Evolutionary conservation across 2,329 filamentous ascomycete genomes (phyloP), one percentile per base, ranked within the genome.

Genomic region (Alternaria viburni): DNA sequence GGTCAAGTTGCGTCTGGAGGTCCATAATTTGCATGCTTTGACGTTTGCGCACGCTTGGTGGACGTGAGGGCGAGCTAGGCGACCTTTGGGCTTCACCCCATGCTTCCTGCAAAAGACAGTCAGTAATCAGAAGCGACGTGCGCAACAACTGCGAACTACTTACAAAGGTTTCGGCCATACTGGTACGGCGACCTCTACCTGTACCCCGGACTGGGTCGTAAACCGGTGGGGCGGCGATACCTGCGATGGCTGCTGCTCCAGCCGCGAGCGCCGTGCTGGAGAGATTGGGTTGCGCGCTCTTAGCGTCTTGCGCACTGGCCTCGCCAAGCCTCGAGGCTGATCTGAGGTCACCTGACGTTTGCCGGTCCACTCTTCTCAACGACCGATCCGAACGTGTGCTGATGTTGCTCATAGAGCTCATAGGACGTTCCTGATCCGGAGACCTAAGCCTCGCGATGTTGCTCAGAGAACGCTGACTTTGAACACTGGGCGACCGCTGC

Each of bases 21-120:
- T 99, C 95, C 77, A 87, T 83, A 65, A 98, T 89, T 83, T 98
- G 95, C 90, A 98, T 95, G 86, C 95, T 98, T 82, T 97, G 96
- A 77, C 95, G 92, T 78, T 95, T 94, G 74, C 95, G 94, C 88
- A 99, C 92, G 85, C 93, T 97, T 77, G 94, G 93, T 74, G 96
- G 94, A 81, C 95, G 90, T 72, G 93, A 97, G 59, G 96, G 96
- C 75, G 96, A 98, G 75, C 91, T 90, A 76, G 95, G 93, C 79
- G 93, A 97, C 78, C 90, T 90, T 78, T 91, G 92, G 81, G 92
- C 93, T 83, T 97, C 93, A 83, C 95, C 95, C 85, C 89, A 94
- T 83, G 93, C 95, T 88, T 97, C 93, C 94, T 97, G 84, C 58
- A 74, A 57, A 73, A 70, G 17, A 66, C 57, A 62, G 70, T 77